Conservation (phyloP, 2,329 filamentous ascomycete species). For the Xylaria sp. region DNA sequence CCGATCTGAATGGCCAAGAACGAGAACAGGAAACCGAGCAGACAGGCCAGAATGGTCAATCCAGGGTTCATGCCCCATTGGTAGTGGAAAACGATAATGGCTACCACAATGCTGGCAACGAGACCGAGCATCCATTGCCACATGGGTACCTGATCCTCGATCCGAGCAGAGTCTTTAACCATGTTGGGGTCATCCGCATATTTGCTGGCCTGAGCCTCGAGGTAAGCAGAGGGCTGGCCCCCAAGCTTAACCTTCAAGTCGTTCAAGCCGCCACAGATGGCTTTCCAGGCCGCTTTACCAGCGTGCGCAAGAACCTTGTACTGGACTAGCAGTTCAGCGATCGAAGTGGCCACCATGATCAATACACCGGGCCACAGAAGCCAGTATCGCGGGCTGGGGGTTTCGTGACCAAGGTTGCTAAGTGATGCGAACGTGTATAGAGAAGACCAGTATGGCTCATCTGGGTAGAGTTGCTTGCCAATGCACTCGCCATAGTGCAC, state of each 20-base stretch:
- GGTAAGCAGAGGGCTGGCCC: slow-evolving; percentile 57
- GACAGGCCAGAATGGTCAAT: slow-evolving; percentile 64
- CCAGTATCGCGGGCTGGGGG: slow-evolving; percentile 55
- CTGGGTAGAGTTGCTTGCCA: slow-evolving; percentile 50
- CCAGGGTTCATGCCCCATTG: slow-evolving; percentile 68
- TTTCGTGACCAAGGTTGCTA: slow-evolving; percentile 48
- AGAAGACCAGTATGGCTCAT: slow-evolving; percentile 58
- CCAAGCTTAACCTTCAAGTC: slow-evolving; percentile 49
- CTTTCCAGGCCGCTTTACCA: slow-evolving; percentile 61
- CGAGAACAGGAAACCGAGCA: slow-evolving; percentile 70
- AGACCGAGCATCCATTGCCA: slow-evolving; percentile 65
- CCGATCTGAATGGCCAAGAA: slow-evolving; percentile 71
- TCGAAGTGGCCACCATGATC: slow-evolving; percentile 55
- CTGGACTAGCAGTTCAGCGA: slow-evolving; percentile 54
- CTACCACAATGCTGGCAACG: slow-evolving; percentile 60
- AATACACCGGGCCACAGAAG: slow-evolving; percentile 57
- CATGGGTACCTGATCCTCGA: slow-evolving; percentile 60
- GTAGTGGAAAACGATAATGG: slow-evolving; percentile 61
- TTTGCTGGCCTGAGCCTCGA: slow-evolving; percentile 54
- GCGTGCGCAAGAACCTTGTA: slow-evolving; percentile 54
- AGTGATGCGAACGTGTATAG: slow-evolving; percentile 54
- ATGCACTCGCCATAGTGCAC: slow-evolving; percentile 63
- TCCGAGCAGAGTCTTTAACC: slow-evolving; percentile 61
- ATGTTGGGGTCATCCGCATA: slow-evolving; percentile 52
- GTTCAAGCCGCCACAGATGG: slow-evolving; percentile 57